These are phyloP conservation scores for Pyrrhoderma noxium DNA, from an alignment of 1,284 basidiomycete genomes.

Conservation along the genomic window DNA sequence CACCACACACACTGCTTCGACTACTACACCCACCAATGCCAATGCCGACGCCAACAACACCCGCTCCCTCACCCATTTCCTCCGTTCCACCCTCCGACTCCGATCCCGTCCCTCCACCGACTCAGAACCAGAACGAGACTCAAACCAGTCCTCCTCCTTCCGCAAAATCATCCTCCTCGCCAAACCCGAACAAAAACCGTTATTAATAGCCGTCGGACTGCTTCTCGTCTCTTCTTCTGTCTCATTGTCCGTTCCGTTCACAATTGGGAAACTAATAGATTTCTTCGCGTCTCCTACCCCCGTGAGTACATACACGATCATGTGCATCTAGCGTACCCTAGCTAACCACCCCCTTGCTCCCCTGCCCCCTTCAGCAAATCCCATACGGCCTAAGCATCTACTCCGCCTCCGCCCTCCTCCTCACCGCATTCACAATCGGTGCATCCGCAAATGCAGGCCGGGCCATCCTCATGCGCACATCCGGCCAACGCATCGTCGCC, in stretches of 20 bases:
- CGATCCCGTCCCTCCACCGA: no score
- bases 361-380: no score
- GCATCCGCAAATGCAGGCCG: slow-evolving; percentile 85
- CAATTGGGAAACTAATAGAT: slow-evolving; percentile 87
- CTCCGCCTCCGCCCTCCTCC: slow-evolving; percentile 71
- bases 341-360: no score
- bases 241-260: slow-evolving; percentile 86
- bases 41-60: no score
- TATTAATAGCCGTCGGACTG: slow-evolving; percentile 63
- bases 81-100: slow-evolving; percentile 22
- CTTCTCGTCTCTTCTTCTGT: slow-evolving; percentile 69
- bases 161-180: slow-evolving; percentile 72
- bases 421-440: slow-evolving; percentile 81
- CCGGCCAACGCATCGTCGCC: slow-evolving; percentile 89
- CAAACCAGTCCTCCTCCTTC: slow-evolving; percentile 46
- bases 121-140: neutral
- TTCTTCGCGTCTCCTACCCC: slow-evolving; percentile 72
- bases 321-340: no score
- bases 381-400: slow-evolving; percentile 73
- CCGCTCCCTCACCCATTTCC: slow-evolving; percentile 22
- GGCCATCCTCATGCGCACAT: slow-evolving; percentile 82
- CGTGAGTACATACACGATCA: slow-evolving; percentile 36
- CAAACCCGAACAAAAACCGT: slow-evolving; percentile 67
- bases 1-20: no score
- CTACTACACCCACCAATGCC: no score